Percentiles rank a stretch among this genome's conserved stretches.
phyloP scores from a whole-genome alignment of 2,329 filamentous ascomycete species.

The Pestalotiopsis sp. region DNA sequence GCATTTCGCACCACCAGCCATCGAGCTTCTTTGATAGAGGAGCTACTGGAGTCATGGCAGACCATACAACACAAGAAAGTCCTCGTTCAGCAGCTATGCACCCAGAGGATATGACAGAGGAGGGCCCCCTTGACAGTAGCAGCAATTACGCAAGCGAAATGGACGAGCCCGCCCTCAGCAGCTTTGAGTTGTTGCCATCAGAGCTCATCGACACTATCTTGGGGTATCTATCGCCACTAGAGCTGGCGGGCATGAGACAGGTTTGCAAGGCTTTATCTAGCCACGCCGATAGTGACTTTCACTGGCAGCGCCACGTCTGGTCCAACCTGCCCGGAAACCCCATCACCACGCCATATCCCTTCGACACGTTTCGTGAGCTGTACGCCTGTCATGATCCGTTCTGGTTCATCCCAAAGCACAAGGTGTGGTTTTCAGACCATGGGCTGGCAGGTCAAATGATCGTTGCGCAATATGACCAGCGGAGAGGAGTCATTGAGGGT shows the following conservation, averaged over 20 bases:
- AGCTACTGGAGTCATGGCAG: not conserved
- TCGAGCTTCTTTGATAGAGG: not conserved
- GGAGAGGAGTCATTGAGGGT: constrained; percentile 75
- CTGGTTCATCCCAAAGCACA: constrained; percentile 81
- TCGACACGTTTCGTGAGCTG: constrained; percentile 66
- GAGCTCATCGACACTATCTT: constrained; percentile 78
- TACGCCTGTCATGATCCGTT: constrained; percentile 74
- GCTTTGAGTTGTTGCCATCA: constrained; percentile 57
- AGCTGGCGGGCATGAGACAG: constrained; percentile 60
- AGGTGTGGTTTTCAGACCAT: constrained; percentile 83
- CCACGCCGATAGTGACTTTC: constrained; percentile 63
- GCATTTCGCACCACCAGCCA: not conserved
- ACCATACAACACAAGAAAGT: not conserved
- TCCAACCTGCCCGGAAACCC: constrained; percentile 59
- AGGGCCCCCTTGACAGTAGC: not conserved
- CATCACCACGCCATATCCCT: constrained; percentile 58
- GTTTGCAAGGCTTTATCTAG: constrained; percentile 62
- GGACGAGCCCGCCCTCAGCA: constrained; percentile 30
- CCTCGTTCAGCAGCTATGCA: not conserved
- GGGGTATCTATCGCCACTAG: constrained; percentile 60
- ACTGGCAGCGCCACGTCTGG: constrained; percentile 74
- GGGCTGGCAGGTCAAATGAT: constrained; percentile 74
- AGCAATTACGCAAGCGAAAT: not conserved
- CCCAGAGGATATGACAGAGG: not conserved
- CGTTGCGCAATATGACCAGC: constrained; percentile 73